Evolutionary conservation across 2,329 filamentous ascomycete species (phyloP).

Genomic region (Hypoxylon sp.): DNA sequence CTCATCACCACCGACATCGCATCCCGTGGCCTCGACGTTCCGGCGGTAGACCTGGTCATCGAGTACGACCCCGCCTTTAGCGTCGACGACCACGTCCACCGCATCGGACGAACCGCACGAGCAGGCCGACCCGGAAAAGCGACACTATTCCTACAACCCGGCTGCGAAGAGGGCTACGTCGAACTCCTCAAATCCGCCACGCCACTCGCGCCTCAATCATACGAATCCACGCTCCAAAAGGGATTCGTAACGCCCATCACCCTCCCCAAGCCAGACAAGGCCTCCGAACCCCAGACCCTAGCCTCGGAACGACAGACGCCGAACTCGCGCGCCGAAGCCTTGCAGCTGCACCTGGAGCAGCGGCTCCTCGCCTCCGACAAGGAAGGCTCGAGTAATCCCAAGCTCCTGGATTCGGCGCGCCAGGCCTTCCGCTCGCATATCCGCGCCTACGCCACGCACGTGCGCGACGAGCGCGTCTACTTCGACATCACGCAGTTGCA

Average conservation of each 20-base stretch:
- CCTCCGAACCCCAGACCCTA: slow-evolving; percentile 70
- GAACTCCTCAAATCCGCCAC: slow-evolving; percentile 72
- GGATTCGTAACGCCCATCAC: slow-evolving; percentile 74
- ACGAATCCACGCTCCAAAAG: slow-evolving; percentile 73
- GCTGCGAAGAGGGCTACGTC: slow-evolving; percentile 92
- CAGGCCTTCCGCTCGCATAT: slow-evolving; percentile 93
- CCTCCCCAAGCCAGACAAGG: slow-evolving; percentile 69
- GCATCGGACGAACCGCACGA: slow-evolving; percentile 94
- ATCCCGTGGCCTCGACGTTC: slow-evolving; percentile 93
- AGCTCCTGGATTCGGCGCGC: slow-evolving; percentile 83
- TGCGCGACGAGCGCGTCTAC: slow-evolving; percentile 84
- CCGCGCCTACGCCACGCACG: slow-evolving; percentile 93
- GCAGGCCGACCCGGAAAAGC: slow-evolving; percentile 90
- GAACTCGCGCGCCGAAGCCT: slow-evolving; percentile 66
- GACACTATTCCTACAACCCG: slow-evolving; percentile 89
- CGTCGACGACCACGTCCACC: slow-evolving; percentile 92
- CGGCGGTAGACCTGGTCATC: slow-evolving; percentile 93
- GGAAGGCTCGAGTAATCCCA: slow-evolving; percentile 48
- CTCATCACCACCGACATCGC: slow-evolving; percentile 96
- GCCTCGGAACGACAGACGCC: slow-evolving; percentile 60
- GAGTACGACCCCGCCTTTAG: slow-evolving; percentile 98
- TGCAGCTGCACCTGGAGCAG: slow-evolving; percentile 73
- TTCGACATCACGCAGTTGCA: slow-evolving; percentile 95
- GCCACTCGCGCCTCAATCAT: slow-evolving; percentile 65
- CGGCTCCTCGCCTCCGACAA: slow-evolving; percentile 63